phyloP scores from a whole-genome alignment of 371 early-diverging fungal genomes.

The Dichotomocladium elegans region DNA sequence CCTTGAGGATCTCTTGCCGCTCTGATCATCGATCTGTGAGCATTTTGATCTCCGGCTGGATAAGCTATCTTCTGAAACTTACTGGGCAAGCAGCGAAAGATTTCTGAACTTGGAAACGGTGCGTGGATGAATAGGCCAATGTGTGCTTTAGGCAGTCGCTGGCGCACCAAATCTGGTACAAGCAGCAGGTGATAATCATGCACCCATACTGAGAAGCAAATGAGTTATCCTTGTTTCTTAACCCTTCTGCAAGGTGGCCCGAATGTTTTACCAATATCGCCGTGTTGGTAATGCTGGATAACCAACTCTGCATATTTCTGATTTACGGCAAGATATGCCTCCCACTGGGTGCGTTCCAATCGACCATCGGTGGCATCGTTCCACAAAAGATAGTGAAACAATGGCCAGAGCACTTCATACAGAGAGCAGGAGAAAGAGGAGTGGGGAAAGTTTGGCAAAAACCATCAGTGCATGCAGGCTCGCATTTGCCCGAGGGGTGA shows the following conservation, averaged over 20 bases:
- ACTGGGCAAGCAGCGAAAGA: constrained; percentile 91
- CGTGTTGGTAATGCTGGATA: constrained; percentile 65
- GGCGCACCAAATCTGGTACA: constrained; percentile 83
- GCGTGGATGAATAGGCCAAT: constrained; percentile 98
- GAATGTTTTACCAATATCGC: constrained; percentile 74
- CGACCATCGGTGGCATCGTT: constrained; percentile 72
- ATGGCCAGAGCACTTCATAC: constrained; percentile 97
- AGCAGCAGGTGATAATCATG: constrained; percentile 98
- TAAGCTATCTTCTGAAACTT: constrained; percentile 26
- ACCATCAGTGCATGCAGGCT: too few relatives aligned
- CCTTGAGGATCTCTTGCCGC: constrained; percentile 87
- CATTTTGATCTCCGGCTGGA: not conserved
- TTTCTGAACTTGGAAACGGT: constrained; percentile 93
- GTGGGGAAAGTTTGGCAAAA: too few relatives aligned
- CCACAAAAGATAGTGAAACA: constrained; percentile 96
- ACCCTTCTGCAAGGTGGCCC: not conserved
- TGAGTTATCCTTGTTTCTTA: not conserved
- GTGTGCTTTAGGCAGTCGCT: constrained; percentile 70
- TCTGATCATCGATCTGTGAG: too few relatives aligned
- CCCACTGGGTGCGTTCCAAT: constrained; percentile 74
- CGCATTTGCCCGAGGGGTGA: too few relatives aligned
- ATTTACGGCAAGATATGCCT: constrained; percentile 85
- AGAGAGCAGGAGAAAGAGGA: too few relatives aligned
- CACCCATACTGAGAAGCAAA: constrained; percentile 74
- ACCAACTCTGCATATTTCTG: constrained; percentile 82